A percentile compares a stretch with the other conserved stretches of the same genome.
These are phyloP conservation scores for Ramalina intermedia DNA, from an alignment of 495 filamentous ascomycete species.

Conservation along the genomic window DNA sequence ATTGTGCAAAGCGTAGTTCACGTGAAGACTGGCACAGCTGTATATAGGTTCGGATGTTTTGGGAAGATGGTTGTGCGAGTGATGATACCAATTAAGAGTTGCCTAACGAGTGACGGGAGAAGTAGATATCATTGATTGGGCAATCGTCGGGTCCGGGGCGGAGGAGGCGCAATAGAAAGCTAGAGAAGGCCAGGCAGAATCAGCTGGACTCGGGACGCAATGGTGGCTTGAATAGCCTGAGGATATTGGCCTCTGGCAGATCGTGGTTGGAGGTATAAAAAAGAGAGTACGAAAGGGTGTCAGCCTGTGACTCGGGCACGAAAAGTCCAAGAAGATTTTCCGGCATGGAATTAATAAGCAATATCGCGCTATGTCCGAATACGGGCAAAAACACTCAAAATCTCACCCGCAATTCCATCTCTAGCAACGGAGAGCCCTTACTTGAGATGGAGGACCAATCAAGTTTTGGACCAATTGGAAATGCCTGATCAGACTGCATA, in stretches of 20 bases:
- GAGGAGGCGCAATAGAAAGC: not conserved
- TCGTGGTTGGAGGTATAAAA: constrained; percentile 1
- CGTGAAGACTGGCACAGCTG: too few relatives aligned
- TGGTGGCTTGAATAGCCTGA: not conserved
- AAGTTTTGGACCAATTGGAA: too few relatives aligned
- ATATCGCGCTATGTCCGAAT: too few relatives aligned
- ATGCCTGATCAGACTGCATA: too few relatives aligned
- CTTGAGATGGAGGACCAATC: too few relatives aligned
- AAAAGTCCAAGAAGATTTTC: not conserved
- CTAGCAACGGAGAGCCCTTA: too few relatives aligned
- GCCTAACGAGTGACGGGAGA: constrained; percentile 6
- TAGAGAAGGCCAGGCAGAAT: not conserved
- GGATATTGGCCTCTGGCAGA: not conserved
- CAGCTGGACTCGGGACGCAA: constrained; percentile 1
- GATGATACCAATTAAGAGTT: not conserved
- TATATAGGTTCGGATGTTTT: not conserved
- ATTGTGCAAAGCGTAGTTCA: too few relatives aligned
- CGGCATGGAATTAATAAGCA: not conserved
- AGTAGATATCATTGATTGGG: constrained; percentile 7
- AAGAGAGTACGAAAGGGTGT: not conserved
- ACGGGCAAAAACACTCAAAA: too few relatives aligned
- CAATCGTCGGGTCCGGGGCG: constrained; percentile 1
- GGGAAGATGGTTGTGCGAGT: not conserved
- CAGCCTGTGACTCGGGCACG: not conserved
- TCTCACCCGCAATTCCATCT: too few relatives aligned